phyloP scores from a whole-genome alignment of 306 rosid genomes.

The Sicyos edulis region DNA sequence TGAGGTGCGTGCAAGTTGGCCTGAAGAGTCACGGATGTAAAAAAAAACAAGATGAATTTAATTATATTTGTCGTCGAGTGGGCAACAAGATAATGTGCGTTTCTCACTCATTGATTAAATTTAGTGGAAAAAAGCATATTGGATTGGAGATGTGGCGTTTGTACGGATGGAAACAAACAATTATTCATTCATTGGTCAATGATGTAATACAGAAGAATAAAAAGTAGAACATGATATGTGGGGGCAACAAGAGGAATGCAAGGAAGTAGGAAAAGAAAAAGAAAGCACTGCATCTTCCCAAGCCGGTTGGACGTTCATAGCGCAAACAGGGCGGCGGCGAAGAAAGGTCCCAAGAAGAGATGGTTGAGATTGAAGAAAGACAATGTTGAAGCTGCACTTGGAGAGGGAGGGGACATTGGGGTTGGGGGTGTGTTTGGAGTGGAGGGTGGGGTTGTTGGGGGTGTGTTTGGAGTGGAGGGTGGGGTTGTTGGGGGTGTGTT shows the following conservation, averaged over 20 bases:
- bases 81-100: too few species aligned
- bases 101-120: background rate
- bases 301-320: constrained; percentile 26
- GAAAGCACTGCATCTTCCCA: constrained; percentile 72
- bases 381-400: constrained; percentile 25
- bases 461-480: constrained; percentile 18
- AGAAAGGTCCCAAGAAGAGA: constrained; percentile 33
- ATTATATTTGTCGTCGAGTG: too few species aligned
- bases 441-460: constrained; percentile 1
- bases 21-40: too few species aligned
- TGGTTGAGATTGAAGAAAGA: constrained; percentile 24
- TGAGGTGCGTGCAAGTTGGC: too few species aligned
- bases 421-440: constrained; percentile 33
- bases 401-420: constrained; percentile 15
- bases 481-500: constrained; percentile 9
- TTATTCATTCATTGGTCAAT: constrained; percentile 1
- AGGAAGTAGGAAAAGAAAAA: background rate
- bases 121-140: background rate
- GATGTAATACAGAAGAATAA: background rate
- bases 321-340: constrained; percentile 26
- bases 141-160: background rate
- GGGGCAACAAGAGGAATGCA: background rate
- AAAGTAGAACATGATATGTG: constrained; percentile 9
- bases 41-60: too few species aligned
- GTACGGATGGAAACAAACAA: background rate